Base-by-base conservation (phyloP, 2,329 filamentous ascomycete species). In the Pseudogymnoascus sp. region DNA sequence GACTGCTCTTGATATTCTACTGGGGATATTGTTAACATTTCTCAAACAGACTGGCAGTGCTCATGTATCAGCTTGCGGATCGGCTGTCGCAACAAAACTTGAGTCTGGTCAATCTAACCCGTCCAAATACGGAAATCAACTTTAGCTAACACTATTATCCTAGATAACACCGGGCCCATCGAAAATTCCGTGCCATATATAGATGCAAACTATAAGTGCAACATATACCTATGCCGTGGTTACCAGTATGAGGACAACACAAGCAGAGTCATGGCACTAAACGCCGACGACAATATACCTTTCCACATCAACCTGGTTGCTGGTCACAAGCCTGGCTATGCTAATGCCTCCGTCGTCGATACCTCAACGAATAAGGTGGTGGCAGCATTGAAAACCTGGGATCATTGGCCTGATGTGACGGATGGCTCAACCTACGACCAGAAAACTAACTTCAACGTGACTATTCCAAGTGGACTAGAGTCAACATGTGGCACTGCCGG, bases 201-300 rank as follows among this genome's bases (percentile, higher is more conserved):
- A 33, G n/a, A 33, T 33, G 15, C 26, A 31, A 26, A 50, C 44
- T 31, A 31, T 26, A 31, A 50, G 9, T 74, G 76, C 71, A 73
- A 78, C 63, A 67, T 79, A 39, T 75, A 74, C 65, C 75, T 80
- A 60, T 81, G 79, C 75, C 76, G 76, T 63, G 78, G 78, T 5
- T 75, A 76, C 68, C 71, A 73, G 17, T 78, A 79, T 63, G 44
- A 50, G 8, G 75, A 81, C 70, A 80, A 79, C 71, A 65, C 64
- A 29, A 71, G 70, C 63, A 73, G 71, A 17, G 73, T 80, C 5
- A 76, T 79, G 68, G 71, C 68, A 35, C 79, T 75, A 68, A 67
- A 68, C 0, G 67, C 75, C 0, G 77, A 78, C 15, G 71, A 81
- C 67, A 71, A 71, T 24, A 50, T 50, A 31, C 44, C 44, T n/a